phyloP scores from a whole-genome alignment of 202 grass and related monocot genomes.

The Dendrocalamus latiflorus region DNA sequence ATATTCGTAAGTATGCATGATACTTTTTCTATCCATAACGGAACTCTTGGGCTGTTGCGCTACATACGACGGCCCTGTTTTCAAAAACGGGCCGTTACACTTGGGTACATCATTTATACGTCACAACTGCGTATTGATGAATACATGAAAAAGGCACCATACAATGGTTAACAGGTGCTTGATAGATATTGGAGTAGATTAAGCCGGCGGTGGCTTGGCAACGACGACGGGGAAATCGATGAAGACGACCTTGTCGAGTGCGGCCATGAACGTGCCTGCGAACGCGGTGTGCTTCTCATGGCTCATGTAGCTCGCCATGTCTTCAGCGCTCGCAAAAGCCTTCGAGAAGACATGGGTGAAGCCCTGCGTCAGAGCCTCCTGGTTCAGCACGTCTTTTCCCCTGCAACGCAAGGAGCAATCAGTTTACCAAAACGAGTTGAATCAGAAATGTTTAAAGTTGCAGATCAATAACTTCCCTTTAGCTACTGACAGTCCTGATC shows the following conservation, averaged over 20 bases:
- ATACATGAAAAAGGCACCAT: background rate
- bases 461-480: background rate
- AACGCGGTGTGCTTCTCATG: slow-evolving; percentile 54
- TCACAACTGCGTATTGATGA: background rate
- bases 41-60: no score
- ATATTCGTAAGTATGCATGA: no score
- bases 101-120: background rate
- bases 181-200: background rate
- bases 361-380: slow-evolving; percentile 58
- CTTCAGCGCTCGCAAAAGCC: slow-evolving; percentile 35
- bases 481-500: background rate
- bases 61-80: no score
- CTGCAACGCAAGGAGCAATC: background rate
- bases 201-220: slow-evolving; percentile 32
- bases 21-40: no score
- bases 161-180: background rate
- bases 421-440: background rate
- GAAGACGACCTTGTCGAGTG: slow-evolving; percentile 49
- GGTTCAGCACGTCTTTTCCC: slow-evolving; percentile 47
- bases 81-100: no score
- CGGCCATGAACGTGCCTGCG: slow-evolving; percentile 53
- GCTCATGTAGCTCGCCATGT: slow-evolving; percentile 38
- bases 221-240: slow-evolving; percentile 46
- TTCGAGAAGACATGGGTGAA: slow-evolving; percentile 71
- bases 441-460: background rate